Base-by-base conservation (phyloP, 257 asterid genomes). In the Dorcoceras hygrometricum region DNA sequence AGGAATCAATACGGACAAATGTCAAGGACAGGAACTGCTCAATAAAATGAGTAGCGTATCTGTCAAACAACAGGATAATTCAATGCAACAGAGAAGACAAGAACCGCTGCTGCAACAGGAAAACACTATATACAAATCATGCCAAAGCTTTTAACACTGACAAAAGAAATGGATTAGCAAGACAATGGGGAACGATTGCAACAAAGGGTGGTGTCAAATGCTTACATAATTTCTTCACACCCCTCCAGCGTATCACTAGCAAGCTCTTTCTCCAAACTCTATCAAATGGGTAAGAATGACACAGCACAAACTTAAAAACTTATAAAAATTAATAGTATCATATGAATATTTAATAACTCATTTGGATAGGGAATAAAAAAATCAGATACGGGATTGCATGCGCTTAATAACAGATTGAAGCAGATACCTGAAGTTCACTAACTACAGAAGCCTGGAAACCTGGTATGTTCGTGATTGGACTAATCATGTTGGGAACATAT, bases 191-290 rank as follows among this genome's bases (percentile, higher is more conserved):
- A 65, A 46, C 2, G 53, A 46, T 16, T 46, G 4, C 20, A 14
- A 46, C 2, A 46, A 46, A 46, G 5, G 8, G 5, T 14, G 20
- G 53, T 4, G 53, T 16, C 8, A 19, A 16, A 72, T 50, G 69
- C 97, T 88, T 69, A 86, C 95, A 75, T 80, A 63, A 80, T 80
- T 29, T 92, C 96, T 57, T 87, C 95, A 23, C 73, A 75, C 50
- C 54, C 55, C 43, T 79, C 87, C 18, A 59, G 51, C 7, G 75
- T 57, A 67, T 78, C 92, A 18, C 64, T 71, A 46, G 72, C 70
- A 36, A 89, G 70, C 83, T 79, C 89, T 39, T 72, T 81, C 78
- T 82, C 77, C 77, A 89, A 82, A 74, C 76, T 72, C 97, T 92
- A 78, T n/a, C 78, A 77, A 11, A 25, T 72, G 28, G 63, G 7